Conservation (phyloP, 805 yeast genomes). For the Henningerozyma blattae region DNA sequence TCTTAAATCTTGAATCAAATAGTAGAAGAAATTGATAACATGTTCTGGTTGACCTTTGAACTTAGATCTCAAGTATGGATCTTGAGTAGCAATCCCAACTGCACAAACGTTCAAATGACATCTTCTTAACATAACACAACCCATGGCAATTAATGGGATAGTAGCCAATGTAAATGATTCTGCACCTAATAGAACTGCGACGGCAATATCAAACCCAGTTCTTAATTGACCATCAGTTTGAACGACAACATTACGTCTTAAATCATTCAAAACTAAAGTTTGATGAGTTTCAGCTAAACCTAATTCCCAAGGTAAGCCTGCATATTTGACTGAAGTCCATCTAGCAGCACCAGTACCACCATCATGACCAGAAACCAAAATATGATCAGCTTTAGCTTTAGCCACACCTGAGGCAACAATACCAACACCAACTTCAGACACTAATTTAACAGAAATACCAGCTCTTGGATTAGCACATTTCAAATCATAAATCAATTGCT, state of each 20-base stretch:
- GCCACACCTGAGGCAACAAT: conserved; percentile 99
- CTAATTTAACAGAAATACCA: conserved; percentile 90
- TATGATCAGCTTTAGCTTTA: conserved; percentile 95
- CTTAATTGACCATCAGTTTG: conserved; percentile 98
- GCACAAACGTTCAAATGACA: conserved; percentile 93
- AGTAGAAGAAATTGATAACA: conserved; percentile 94
- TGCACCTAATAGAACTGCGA: conserved; percentile 93
- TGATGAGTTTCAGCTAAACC: conserved; percentile 98
- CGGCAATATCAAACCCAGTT: conserved; percentile 94
- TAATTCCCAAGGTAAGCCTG: conserved; percentile 98
- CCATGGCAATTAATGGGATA: conserved; percentile 92
- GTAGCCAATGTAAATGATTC: conserved; percentile 99
- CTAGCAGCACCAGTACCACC: conserved; percentile 99
- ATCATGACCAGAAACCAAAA: conserved; percentile 92
- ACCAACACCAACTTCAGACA: conserved; percentile 98
- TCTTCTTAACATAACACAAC: conserved; percentile 93
- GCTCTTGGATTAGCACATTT: conserved; percentile 97
- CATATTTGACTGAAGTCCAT: conserved; percentile 93
- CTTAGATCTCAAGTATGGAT: conserved; percentile 83
- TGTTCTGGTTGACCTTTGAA: conserved; percentile 97
- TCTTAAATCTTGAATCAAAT: conserved; percentile 85
- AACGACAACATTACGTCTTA: conserved; percentile 88
- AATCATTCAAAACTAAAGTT: conserved; percentile 87
- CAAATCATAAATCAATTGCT: conserved; percentile 90
- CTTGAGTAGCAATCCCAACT: conserved; percentile 98